Percentiles rank a stretch among this genome's conserved stretches.
Evolutionary conservation across 352 stramenopile genomes (phyloP).

Genomic region (Phytopythium sindhum): DNA sequence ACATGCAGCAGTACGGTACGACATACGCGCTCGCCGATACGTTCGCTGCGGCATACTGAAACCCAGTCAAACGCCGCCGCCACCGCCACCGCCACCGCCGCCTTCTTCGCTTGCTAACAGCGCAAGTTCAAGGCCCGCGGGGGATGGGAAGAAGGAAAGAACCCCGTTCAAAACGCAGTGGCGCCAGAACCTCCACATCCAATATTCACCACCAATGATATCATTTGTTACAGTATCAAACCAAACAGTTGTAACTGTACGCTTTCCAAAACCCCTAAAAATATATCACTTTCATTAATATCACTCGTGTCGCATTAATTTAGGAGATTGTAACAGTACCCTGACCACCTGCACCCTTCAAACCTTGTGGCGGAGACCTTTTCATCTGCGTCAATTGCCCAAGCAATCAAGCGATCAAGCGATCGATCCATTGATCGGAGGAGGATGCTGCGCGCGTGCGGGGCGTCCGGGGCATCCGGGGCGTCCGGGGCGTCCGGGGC

Average conservation of each 20-base stretch:
- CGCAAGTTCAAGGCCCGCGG: slow-evolving; percentile 1
- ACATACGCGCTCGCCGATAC: background rate
- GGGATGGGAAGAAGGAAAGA: background rate
- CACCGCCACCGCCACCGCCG: no score
- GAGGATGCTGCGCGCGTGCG: background rate
- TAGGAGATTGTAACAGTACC: background rate
- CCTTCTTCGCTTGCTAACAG: background rate
- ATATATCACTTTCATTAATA: background rate
- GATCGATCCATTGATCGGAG: no score
- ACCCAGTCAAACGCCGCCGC: background rate
- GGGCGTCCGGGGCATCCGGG: slow-evolving; percentile 4
- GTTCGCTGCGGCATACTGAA: background rate
- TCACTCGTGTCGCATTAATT: background rate
- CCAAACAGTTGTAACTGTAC: background rate
- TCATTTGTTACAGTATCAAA: background rate
- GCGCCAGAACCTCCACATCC: background rate
- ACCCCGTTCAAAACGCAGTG: no score
- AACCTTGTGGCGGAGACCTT: background rate
- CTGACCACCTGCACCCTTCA: background rate
- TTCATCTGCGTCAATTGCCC: background rate
- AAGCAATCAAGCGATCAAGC: no score
- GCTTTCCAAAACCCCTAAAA: background rate
- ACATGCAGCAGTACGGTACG: background rate
- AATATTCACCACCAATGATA: background rate
- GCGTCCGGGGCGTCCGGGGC: slow-evolving; percentile 15